Base-by-base conservation (phyloP, 768 basidiomycete genomes). In the Mrakia hoshinonis region DNA sequence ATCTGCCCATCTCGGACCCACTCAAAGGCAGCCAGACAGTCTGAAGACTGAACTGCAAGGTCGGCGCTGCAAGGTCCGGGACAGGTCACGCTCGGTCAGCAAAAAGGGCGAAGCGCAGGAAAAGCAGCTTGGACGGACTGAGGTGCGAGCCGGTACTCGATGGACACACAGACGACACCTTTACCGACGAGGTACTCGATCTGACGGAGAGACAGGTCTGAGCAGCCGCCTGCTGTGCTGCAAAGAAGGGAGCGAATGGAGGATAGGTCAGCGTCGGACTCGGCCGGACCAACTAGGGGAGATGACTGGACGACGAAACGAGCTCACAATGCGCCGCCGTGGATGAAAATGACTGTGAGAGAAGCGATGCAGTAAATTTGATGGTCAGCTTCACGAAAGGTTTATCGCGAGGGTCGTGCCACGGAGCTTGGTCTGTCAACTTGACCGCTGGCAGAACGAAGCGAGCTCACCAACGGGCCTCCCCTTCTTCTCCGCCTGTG, bases 101-200 rank as follows among this genome's bases (percentile, higher is more conserved):
- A 13, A 54, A 13, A 24, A 15, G n/a, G 26, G 3, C 4, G n/a
- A 29, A 15, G 1, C 24, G 43, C 43, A 43, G 11, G 20, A 47
- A 48, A 4, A 47, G 13, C 24, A 49, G 22, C 43, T 20, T 31
- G 24, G 31, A 29, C 68, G 9, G 39, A 69, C 68, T 69, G 68
- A 22, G 68, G 68, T 9, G 55, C 67, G 6, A 68, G 39, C 15
- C 69, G 29, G 64, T 65, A 65, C 47, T 65, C 64, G 47, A 65
- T 49, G 47, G 43, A 43, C 12, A 65, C 64, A 12, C 43, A 34
- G 24, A 31, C 47, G n/a, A 65, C 13, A 5, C 47, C 64, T 26
- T 31, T 18, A 2, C 5, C 24, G 2, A 65, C 9, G 7, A 65
- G 64, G 18, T 65, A 65, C 29, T 65, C 46, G 29, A 49, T 20